Evolutionary conservation across 2,329 filamentous ascomycete genomes (phyloP).

Genomic region (Fusarium veterinarium): DNA sequence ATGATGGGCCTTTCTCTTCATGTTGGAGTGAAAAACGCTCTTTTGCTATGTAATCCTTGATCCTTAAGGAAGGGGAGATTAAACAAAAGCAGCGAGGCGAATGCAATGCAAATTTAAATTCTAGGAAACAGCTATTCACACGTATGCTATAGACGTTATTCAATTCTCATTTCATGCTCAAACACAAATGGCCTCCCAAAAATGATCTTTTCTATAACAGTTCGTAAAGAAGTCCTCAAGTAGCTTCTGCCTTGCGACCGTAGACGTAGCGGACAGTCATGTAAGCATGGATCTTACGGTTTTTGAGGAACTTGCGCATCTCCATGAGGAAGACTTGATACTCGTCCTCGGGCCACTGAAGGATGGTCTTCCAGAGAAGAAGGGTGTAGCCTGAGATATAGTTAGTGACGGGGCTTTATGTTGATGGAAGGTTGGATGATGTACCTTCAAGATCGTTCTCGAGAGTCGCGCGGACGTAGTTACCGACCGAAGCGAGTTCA

Average conservation of each 20-base stretch:
- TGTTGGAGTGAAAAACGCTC: no score
- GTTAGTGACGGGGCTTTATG: no score
- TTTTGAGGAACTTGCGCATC: conserved; percentile 27
- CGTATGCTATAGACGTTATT: not conserved
- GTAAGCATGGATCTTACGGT: conserved; percentile 33
- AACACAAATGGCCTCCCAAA: not conserved
- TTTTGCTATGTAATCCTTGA: no score
- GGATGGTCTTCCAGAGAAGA: conserved; percentile 34
- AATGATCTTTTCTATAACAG: not conserved
- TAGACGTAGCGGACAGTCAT: conserved; percentile 39
- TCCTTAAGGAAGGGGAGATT: no score
- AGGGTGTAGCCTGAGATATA: conserved; percentile 28
- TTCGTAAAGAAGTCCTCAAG: not conserved
- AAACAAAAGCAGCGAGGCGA: fast-evolving
- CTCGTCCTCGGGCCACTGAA: conserved; percentile 37
- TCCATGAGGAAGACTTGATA: conserved; percentile 36
- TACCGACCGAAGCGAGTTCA: conserved; percentile 31
- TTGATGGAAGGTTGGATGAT: no score
- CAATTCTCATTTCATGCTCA: not conserved
- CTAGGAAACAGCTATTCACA: not conserved
- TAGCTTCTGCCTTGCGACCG: conserved; percentile 23
- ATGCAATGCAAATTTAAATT: not conserved
- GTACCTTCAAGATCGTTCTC: conserved; percentile 41
- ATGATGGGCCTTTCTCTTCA: fast-evolving
- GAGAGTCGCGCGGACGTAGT: conserved; percentile 33